Evolutionary conservation across 352 stramenopile species (phyloP).

Genomic region (Phytopythium chamaehyphon): DNA sequence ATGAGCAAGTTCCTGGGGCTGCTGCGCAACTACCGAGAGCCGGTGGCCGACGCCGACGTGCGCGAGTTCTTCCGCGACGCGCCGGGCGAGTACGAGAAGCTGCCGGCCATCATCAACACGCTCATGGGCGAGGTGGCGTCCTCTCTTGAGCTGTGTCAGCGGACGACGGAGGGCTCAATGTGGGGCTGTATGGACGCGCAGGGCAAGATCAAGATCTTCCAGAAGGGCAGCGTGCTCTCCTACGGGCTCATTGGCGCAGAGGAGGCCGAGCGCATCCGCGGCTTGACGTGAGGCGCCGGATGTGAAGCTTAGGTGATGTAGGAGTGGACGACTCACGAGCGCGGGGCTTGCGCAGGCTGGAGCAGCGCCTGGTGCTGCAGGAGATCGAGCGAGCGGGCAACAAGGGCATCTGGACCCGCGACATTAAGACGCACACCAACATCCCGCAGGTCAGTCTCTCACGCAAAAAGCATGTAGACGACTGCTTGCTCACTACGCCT

Average conservation of each 20-base stretch:
- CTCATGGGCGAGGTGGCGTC: conserved; percentile 73
- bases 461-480: too few relatives aligned
- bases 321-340: conserved; percentile 3
- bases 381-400: conserved; percentile 96
- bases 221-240: conserved; percentile 81
- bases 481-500: too few relatives aligned
- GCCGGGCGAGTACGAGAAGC: conserved; percentile 74
- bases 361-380: conserved; percentile 88
- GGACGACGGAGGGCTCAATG: too few relatives aligned
- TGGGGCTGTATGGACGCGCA: conserved; percentile 8
- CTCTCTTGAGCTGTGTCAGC: too few relatives aligned
- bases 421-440: conserved; percentile 98
- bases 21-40: conserved; percentile 75
- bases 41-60: conserved; percentile 76
- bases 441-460: conserved; percentile 89
- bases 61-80: conserved; percentile 73
- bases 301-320: too few relatives aligned
- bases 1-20: conserved; percentile 72
- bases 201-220: conserved; percentile 88
- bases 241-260: conserved; percentile 81
- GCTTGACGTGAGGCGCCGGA: conserved; percentile 56
- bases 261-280: conserved; percentile 81
- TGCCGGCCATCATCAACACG: conserved; percentile 78
- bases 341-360: conserved; percentile 56
- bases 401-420: conserved; percentile 98